Conservation (phyloP, 345 rosid species). For the Trapa bicornis region DNA sequence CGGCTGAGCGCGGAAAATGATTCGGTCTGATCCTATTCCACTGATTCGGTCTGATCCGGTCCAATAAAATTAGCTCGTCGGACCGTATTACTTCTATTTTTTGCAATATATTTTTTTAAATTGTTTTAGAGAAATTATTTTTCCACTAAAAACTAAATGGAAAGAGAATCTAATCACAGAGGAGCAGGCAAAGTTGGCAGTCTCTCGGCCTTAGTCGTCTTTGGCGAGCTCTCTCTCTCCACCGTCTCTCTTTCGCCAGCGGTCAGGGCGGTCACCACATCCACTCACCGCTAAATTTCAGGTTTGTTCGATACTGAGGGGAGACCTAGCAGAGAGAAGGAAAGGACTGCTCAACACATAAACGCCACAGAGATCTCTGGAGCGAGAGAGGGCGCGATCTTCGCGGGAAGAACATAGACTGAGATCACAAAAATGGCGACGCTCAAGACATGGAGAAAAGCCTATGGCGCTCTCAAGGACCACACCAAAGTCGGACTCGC, state of each 20-base stretch:
- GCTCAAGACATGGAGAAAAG: conserved; percentile 90
- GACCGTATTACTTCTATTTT: too few relatives aligned
- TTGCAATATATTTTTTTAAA: not conserved
- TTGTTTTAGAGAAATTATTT: not conserved
- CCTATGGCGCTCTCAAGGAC: conserved; percentile 93
- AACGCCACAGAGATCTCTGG: conserved; percentile 8
- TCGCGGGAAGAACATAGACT: conserved; percentile 13
- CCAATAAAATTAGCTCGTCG: too few relatives aligned
- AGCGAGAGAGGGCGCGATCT: conserved; percentile 20
- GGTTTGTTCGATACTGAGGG: not conserved
- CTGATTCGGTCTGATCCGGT: too few relatives aligned
- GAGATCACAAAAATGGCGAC: conserved; percentile 47
- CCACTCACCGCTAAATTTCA: not conserved
- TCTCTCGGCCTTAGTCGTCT: not conserved
- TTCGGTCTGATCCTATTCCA: too few relatives aligned
- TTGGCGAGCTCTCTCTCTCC: not conserved
- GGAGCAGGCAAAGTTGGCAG: not conserved
- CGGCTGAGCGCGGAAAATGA: too few relatives aligned
- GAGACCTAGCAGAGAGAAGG: conserved; percentile 1
- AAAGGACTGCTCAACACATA: conserved; percentile 20
- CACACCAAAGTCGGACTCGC: conserved; percentile 99
- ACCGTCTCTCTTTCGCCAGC: not conserved
- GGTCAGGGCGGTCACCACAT: not conserved
- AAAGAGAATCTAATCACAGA: not conserved
- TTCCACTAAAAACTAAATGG: not conserved